A percentile compares a stretch with the other conserved stretches of the same genome.
Conservation (phyloP, 2,329 filamentous ascomycete species). For the Raffaelea deltoideospora region DNA sequence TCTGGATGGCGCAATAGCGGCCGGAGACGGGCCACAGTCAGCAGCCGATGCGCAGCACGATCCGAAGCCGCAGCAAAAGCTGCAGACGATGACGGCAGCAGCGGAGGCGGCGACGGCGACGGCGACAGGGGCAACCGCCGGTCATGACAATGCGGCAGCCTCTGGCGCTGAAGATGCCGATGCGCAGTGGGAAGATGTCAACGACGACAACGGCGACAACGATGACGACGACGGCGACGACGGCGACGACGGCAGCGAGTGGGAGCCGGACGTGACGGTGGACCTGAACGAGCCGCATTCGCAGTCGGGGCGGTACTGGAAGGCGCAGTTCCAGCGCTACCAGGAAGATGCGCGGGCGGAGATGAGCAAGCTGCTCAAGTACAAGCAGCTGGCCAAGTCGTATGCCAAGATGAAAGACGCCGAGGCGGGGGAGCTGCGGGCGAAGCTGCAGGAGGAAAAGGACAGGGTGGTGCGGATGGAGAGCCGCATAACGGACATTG, state of each 20-base stretch:
- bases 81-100: not conserved
- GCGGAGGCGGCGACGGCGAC: not conserved
- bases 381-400: constrained; percentile 65
- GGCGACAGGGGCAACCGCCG: too few relatives aligned
- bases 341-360: constrained; percentile 56
- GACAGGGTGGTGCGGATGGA: constrained; percentile 51
- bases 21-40: constrained; percentile 11
- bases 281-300: constrained; percentile 62
- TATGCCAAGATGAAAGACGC: constrained; percentile 66
- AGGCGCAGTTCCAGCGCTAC: constrained; percentile 60
- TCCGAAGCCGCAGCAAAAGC: constrained; percentile 11
- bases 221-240: constrained; percentile 38
- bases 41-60: not conserved
- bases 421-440: constrained; percentile 50
- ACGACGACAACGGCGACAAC: constrained; percentile 2
- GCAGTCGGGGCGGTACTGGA: constrained; percentile 67
- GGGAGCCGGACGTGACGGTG: constrained; percentile 47
- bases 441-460: constrained; percentile 53
- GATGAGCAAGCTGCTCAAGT: constrained; percentile 63
- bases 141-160: too few relatives aligned
- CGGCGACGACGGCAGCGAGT: constrained; percentile 22
- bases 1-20: too few relatives aligned
- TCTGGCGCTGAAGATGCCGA: too few relatives aligned
- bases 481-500: constrained; percentile 42
- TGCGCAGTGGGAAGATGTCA: not conserved